Percentiles rank a stretch among this genome's conserved stretches.
Conservation (phyloP, 148 eudicot genomes). For the Amaranthus palmeri region DNA sequence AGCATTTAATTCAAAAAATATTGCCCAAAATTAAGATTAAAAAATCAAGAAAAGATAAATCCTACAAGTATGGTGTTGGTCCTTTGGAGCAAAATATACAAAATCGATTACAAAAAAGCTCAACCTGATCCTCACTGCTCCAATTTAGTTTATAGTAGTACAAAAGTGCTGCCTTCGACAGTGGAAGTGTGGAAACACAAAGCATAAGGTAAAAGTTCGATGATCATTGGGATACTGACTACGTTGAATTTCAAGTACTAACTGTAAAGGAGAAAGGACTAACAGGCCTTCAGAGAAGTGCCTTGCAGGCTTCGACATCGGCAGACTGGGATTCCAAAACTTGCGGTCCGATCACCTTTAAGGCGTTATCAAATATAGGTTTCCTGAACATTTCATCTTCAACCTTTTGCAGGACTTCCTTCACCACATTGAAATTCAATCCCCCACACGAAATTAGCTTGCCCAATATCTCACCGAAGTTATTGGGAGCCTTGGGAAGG, state of each 20-base stretch:
- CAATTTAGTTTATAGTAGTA: conserved; percentile 30
- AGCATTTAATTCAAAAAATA: conserved; percentile 26
- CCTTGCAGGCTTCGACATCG: conserved; percentile 63
- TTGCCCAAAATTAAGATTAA: neutral
- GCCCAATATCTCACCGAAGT: conserved; percentile 79
- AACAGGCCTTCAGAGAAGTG: conserved; percentile 38
- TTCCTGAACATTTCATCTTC: conserved; percentile 59
- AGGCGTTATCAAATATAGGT: conserved; percentile 45
- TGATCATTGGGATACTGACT: conserved; percentile 7
- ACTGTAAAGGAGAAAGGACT: neutral
- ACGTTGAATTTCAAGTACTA: conserved; percentile 26
- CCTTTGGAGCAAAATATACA: conserved; percentile 46
- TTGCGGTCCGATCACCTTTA: conserved; percentile 42
- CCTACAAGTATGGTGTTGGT: conserved; percentile 30
- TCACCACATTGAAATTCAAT: conserved; percentile 50
- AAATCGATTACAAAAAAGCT: conserved; percentile 23
- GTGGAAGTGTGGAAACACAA: conserved; percentile 2
- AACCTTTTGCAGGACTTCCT: conserved; percentile 52
- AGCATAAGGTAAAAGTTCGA: conserved; percentile 13
- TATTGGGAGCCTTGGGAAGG: conserved; percentile 81
- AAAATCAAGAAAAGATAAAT: neutral
- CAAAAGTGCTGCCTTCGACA: conserved; percentile 27
- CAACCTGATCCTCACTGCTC: conserved; percentile 31
- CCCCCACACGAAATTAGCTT: conserved; percentile 48
- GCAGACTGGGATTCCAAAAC: conserved; percentile 58